Evolutionary conservation across 805 yeast genomes (phyloP).

Genomic region (Cyberlindnera misumaiensis): DNA sequence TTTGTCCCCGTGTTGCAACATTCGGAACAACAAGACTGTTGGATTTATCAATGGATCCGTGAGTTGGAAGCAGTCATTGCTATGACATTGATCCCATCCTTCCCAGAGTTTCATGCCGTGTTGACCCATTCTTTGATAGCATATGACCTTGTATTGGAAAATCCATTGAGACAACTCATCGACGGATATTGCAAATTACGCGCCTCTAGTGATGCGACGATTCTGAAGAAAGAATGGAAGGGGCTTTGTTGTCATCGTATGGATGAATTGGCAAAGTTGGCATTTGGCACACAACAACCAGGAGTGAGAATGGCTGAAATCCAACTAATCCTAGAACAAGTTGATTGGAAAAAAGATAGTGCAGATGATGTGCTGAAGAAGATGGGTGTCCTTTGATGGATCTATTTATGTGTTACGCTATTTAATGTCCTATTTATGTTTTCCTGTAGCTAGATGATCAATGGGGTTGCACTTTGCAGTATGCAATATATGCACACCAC

Average conservation of each 20-base stretch:
- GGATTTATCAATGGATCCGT: slow-evolving; percentile 1
- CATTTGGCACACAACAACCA: background rate
- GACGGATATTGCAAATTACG: background rate
- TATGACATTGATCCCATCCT: background rate
- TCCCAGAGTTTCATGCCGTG: slow-evolving; percentile 1
- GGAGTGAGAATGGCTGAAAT: slow-evolving; percentile 16
- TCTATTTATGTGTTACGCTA: background rate
- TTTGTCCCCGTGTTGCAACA: slow-evolving; percentile 1
- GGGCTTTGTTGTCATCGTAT: slow-evolving; percentile 1
- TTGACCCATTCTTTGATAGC: background rate
- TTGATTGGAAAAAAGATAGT: slow-evolving; percentile 28
- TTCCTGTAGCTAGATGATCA: too few relatives aligned
- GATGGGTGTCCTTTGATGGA: slow-evolving; percentile 23
- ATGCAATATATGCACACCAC: too few relatives aligned
- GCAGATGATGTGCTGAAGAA: slow-evolving; percentile 29
- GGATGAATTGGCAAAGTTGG: background rate
- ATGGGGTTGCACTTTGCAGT: too few relatives aligned
- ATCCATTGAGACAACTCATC: background rate
- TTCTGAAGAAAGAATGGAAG: background rate
- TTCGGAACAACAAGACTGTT: background rate
- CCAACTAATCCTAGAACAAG: slow-evolving; percentile 24
- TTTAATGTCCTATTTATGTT: slow-evolving; percentile 1
- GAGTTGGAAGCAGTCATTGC: background rate
- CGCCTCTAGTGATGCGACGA: background rate
- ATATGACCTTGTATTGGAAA: background rate